phyloP scores from a whole-genome alignment of 2,329 filamentous ascomycete species.

The Ophiostoma angusticollis region DNA sequence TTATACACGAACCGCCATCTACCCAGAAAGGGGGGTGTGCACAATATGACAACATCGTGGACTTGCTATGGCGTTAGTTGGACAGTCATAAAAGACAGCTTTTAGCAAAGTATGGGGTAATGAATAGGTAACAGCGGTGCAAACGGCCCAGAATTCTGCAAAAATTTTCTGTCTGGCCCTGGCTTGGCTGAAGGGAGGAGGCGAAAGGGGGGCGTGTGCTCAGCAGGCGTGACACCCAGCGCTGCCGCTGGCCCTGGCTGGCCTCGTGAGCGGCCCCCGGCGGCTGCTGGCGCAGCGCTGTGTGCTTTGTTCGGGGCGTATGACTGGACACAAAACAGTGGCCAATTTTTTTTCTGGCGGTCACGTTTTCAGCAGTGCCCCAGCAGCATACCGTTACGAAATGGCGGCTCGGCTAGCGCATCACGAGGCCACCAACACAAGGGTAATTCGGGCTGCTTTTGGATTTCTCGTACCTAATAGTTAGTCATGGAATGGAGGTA shows the following conservation, averaged over 20 bases:
- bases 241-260: too few species aligned
- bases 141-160: neutral
- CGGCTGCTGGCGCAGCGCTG: too few species aligned
- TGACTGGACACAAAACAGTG: too few species aligned
- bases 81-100: conserved; percentile 2
- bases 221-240: too few species aligned
- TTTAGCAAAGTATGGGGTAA: conserved; percentile 7
- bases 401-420: conserved; percentile 13
- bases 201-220: neutral
- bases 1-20: neutral
- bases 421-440: conserved; percentile 7
- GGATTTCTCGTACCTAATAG: conserved; percentile 20
- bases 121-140: conserved; percentile 1
- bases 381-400: conserved; percentile 18
- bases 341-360: neutral
- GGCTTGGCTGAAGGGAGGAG: neutral
- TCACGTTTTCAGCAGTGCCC: conserved; percentile 4
- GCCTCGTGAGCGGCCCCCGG: too few species aligned
- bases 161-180: conserved; percentile 4
- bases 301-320: too few species aligned
- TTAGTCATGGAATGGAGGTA: conserved; percentile 18
- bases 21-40: neutral
- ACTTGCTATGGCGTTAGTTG: too few species aligned
- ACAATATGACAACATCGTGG: conserved; percentile 7
- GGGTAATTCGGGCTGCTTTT: conserved; percentile 4